Evolutionary conservation across 768 basidiomycete genomes (phyloP), one percentile per base, ranked within the genome.

Genomic region (Kwoniella mangroviensis): DNA sequence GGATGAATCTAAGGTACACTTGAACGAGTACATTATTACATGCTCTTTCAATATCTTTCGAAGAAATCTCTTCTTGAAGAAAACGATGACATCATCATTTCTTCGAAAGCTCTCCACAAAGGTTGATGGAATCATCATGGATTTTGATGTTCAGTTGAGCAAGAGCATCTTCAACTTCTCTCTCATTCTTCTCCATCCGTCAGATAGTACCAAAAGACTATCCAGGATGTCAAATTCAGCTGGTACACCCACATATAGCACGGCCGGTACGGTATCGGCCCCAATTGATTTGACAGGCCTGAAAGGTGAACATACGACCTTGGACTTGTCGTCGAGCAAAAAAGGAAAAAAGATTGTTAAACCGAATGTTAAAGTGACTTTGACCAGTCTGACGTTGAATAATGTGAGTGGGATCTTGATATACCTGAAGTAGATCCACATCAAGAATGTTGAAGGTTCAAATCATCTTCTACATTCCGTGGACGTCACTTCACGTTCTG

Each of bases 361-460:
- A 55, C 80, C 80, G 6, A 75, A 77, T 57, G 73, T 73, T 28
- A 81, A 81, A 61, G 79, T 78, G 17, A 82, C 81, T 4, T 64
- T 81, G 68, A 82, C 81, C 9, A 81, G 80, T 67, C 64, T 82
- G 73, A 82, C 81, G 2, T 58, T 69, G 61, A 78, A 82, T 72
- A 82, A 82, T 54, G 81, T 82, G 73, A 74, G 81, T 72, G 5
- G 13, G n/a, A n/a, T n/a, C n/a, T n/a, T n/a, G n/a, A n/a, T n/a
- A n/a, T n/a, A n/a, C n/a, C n/a, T n/a, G n/a, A n/a, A n/a, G n/a
- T n/a, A n/a, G n/a, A n/a, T n/a, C n/a, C n/a, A n/a, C n/a, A n/a
- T n/a, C n/a, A n/a, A n/a, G n/a, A n/a, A n/a, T n/a, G n/a, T n/a
- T n/a, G n/a, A n/a, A n/a, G n/a, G n/a, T n/a, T n/a, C n/a, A n/a